A percentile compares a stretch with the other conserved stretches of the same genome.
These are phyloP conservation scores for Primulina huaijiensis DNA, from an alignment of 257 asterid genomes.

Conservation along the genomic window DNA sequence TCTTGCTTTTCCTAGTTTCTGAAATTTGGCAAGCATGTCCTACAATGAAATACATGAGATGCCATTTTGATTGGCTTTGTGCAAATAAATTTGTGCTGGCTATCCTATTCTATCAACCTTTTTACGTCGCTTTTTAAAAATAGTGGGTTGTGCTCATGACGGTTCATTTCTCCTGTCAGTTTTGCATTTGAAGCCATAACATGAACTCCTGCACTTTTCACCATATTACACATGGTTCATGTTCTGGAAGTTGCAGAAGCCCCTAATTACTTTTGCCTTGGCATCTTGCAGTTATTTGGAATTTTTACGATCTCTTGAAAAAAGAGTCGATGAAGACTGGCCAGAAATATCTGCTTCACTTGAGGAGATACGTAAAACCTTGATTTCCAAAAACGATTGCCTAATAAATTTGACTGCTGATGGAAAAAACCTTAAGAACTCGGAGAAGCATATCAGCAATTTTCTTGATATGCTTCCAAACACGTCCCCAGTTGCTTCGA, in stretches of 20 bases:
- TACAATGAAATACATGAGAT: constrained; percentile 12
- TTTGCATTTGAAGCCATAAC: constrained; percentile 7
- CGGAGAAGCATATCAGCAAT: constrained; percentile 67
- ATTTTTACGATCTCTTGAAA: constrained; percentile 73
- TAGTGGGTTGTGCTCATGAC: background rate
- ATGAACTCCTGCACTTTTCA: constrained; percentile 11
- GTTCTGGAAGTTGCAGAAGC: constrained; percentile 6
- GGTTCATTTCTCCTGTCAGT: constrained; percentile 12
- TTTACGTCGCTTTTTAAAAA: background rate
- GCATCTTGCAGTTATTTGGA: constrained; percentile 81
- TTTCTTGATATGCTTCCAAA: constrained; percentile 89
- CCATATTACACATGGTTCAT: background rate
- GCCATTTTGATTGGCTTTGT: background rate
- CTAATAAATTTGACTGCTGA: constrained; percentile 87
- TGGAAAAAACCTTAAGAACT: constrained; percentile 58
- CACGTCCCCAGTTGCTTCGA: constrained; percentile 49
- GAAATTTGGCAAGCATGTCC: constrained; percentile 14
- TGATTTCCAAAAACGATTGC: constrained; percentile 78
- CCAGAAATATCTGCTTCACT: constrained; percentile 74
- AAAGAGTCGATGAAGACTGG: constrained; percentile 79
- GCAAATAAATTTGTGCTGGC: constrained; percentile 16
- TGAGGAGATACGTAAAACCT: constrained; percentile 78
- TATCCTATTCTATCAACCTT: constrained; percentile 3
- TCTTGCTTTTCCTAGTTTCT: constrained; percentile 17
- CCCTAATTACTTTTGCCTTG: constrained; percentile 13